Evolutionary conservation across 768 basidiomycete genomes (phyloP).

Genomic region (Kwoniella dejecticola): DNA sequence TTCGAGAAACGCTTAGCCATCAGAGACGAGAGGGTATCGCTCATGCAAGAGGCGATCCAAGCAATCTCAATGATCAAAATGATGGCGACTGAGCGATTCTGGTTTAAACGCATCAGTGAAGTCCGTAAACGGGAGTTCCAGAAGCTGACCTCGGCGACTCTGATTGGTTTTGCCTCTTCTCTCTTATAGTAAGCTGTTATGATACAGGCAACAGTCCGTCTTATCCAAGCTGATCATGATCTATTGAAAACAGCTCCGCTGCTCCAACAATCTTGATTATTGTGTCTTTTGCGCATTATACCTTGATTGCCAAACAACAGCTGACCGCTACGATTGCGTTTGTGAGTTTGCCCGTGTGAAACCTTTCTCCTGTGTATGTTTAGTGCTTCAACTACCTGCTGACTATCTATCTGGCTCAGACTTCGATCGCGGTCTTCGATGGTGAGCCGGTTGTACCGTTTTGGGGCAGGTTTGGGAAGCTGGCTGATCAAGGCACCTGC

Average conservation of each 20-base stretch:
- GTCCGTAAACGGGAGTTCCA: conserved; percentile 33
- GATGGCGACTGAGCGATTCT: conserved; percentile 44
- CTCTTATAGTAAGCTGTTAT: conserved; percentile 37
- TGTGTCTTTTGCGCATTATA: conserved; percentile 48
- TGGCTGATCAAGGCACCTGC: too few relatives aligned
- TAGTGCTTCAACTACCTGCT: too few relatives aligned
- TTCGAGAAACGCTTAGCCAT: conserved; percentile 28
- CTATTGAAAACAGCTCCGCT: conserved; percentile 16
- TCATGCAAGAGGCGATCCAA: conserved; percentile 47
- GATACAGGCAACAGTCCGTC: neutral
- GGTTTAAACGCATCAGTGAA: conserved; percentile 37
- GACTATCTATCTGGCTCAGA: conserved; percentile 22
- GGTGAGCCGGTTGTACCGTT: too few relatives aligned
- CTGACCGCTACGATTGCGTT: conserved; percentile 45
- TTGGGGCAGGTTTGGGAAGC: too few relatives aligned
- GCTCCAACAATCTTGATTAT: conserved; percentile 36
- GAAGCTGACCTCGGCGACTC: conserved; percentile 22
- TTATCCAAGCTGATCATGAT: too few relatives aligned
- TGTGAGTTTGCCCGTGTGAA: conserved; percentile 27
- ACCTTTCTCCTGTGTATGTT: too few relatives aligned
- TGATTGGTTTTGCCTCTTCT: conserved; percentile 24
- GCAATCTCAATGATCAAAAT: conserved; percentile 50
- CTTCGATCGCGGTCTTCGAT: conserved; percentile 44
- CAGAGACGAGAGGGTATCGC: conserved; percentile 31
- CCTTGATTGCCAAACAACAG: conserved; percentile 31